These are phyloP conservation scores for Allomyces macrogynus DNA, from an alignment of 192 early-diverging fungal genomes.

Conservation along the genomic window DNA sequence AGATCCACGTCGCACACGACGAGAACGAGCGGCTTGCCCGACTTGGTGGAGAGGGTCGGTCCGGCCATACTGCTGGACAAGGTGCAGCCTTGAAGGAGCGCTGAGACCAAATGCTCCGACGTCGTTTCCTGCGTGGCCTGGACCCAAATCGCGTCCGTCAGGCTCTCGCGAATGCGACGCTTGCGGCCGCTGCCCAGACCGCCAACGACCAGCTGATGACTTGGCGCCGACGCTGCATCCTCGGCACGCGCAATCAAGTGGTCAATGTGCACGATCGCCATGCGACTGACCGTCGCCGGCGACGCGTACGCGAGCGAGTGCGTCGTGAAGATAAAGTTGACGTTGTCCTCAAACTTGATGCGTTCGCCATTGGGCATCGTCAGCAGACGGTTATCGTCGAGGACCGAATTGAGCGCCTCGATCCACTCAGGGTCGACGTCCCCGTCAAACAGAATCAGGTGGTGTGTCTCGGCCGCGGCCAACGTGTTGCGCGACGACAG, in stretches of 20 bases:
- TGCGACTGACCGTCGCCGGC: slow-evolving; percentile 89
- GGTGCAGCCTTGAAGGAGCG: slow-evolving; percentile 94
- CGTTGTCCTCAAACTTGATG: slow-evolving; percentile 81
- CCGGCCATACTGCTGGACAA: slow-evolving; percentile 86
- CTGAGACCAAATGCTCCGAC: slow-evolving; percentile 79
- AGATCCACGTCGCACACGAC: slow-evolving; percentile 99
- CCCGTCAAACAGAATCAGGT: slow-evolving; percentile 99
- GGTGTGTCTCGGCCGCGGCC: slow-evolving; percentile 73
- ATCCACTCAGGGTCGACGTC: slow-evolving; percentile 99
- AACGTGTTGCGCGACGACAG: slow-evolving; percentile 90
- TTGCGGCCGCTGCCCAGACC: slow-evolving; percentile 70
- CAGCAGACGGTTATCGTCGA: slow-evolving; percentile 93
- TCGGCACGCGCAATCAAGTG: slow-evolving; percentile 47
- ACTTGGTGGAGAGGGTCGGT: slow-evolving; percentile 56
- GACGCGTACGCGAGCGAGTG: slow-evolving; percentile 96
- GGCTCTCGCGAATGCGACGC: slow-evolving; percentile 81
- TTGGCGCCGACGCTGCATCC: slow-evolving; percentile 50
- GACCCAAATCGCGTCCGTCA: slow-evolving; percentile 87
- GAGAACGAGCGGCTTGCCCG: slow-evolving; percentile 85
- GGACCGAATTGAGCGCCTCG: slow-evolving; percentile 89
- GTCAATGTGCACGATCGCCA: slow-evolving; percentile 89
- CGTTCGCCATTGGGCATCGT: slow-evolving; percentile 98
- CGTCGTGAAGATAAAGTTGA: slow-evolving; percentile 97
- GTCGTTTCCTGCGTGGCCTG: slow-evolving; percentile 97
- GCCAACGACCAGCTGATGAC: slow-evolving; percentile 41